Percentiles rank a stretch among this genome's conserved stretches.
Conservation (phyloP, 495 filamentous ascomycete species). For the Sabuloglossum arenarium region DNA sequence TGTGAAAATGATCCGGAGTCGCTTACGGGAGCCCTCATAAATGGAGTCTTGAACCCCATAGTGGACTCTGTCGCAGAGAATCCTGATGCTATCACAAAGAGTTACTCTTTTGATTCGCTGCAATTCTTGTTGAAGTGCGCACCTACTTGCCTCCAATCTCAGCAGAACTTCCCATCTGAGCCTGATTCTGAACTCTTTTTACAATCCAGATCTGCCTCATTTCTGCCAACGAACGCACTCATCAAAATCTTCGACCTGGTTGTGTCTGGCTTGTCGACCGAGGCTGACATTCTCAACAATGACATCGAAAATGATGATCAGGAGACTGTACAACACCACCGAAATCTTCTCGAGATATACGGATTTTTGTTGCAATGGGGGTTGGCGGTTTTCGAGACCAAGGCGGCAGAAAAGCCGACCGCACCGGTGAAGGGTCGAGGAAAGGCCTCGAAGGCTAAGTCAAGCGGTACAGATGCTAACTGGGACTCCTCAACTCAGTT, state of each 20-base stretch:
- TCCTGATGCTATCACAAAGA: constrained; percentile 64
- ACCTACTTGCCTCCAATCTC: constrained; percentile 33
- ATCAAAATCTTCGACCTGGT: constrained; percentile 90
- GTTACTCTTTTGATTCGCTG: constrained; percentile 69
- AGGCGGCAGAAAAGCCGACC: constrained; percentile 71
- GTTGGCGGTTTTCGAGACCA: constrained; percentile 76
- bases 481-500: constrained; percentile 85
- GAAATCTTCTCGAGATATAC: constrained; percentile 80
- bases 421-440: constrained; percentile 41
- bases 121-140: constrained; percentile 95
- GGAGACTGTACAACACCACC: constrained; percentile 66
- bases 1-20: constrained; percentile 84
- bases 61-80: constrained; percentile 83
- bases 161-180: constrained; percentile 20
- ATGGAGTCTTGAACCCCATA: constrained; percentile 73
- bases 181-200: constrained; percentile 47
- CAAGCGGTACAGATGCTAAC: constrained; percentile 40
- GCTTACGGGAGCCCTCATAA: constrained; percentile 53
- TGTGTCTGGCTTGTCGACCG: constrained; percentile 78
- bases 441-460: constrained; percentile 57
- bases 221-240: constrained; percentile 56
- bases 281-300: constrained; percentile 66
- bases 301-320: constrained; percentile 86
- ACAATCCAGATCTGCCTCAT: constrained; percentile 54
- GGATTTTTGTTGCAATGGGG: constrained; percentile 92